These are phyloP conservation scores for Pleurotus tuoliensis DNA, from an alignment of 768 basidiomycete species.

Conservation along the genomic window DNA sequence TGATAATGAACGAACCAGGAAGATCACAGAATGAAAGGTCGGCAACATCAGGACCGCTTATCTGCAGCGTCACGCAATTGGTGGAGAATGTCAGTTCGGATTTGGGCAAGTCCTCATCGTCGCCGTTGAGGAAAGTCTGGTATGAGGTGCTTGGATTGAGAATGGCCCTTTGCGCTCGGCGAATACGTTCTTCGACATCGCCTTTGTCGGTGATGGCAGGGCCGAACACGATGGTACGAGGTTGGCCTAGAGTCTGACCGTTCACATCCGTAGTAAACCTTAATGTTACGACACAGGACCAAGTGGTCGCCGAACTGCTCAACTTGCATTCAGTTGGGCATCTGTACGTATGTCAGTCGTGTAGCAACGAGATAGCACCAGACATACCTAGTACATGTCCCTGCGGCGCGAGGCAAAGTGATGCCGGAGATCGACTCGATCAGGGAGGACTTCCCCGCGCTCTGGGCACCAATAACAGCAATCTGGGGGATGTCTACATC, in stretches of 20 bases:
- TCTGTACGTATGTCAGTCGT: conserved; percentile 21
- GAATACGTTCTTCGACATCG: conserved; percentile 62
- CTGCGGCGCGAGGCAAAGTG: conserved; percentile 64
- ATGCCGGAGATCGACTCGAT: conserved; percentile 77
- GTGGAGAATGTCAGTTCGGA: conserved; percentile 42
- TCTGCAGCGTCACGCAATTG: conserved; percentile 54
- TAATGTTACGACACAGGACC: conserved; percentile 51
- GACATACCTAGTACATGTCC: conserved; percentile 67
- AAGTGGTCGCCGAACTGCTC: conserved; percentile 31
- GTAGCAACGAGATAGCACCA: neutral
- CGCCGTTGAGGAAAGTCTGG: conserved; percentile 34
- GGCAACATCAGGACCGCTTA: conserved; percentile 54
- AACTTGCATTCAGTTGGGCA: conserved; percentile 59
- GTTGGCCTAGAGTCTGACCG: conserved; percentile 35
- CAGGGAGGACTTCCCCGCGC: conserved; percentile 73
- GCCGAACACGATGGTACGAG: conserved; percentile 41
- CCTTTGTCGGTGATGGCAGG: conserved; percentile 43
- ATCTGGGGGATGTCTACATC: conserved; percentile 75
- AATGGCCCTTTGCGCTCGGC: conserved; percentile 62
- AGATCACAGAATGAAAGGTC: conserved; percentile 54
- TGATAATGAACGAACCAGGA: neutral
- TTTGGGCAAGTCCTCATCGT: conserved; percentile 23
- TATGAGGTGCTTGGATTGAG: conserved; percentile 45
- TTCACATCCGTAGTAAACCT: conserved; percentile 37
- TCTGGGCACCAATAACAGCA: conserved; percentile 69